phyloP scores from a whole-genome alignment of 2,329 filamentous ascomycete genomes.

The Cytospora chrysosperma region DNA sequence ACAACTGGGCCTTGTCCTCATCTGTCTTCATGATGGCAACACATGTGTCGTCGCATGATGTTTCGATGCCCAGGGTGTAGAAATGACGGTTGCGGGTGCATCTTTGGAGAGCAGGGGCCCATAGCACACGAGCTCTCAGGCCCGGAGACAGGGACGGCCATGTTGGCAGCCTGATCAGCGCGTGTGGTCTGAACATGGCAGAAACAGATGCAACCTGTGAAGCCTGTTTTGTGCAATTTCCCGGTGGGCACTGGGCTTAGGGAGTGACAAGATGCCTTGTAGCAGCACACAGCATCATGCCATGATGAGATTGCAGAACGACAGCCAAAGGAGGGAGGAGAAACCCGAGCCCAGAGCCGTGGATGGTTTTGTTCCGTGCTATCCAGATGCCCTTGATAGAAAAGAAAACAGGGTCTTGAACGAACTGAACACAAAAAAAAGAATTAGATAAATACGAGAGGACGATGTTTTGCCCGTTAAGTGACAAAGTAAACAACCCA shows the following conservation, averaged over 20 bases:
- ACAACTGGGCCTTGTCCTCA: slow-evolving; percentile 42
- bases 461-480: no score
- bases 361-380: background rate
- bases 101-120: background rate
- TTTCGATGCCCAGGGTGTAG: slow-evolving; percentile 70
- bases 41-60: slow-evolving; percentile 89
- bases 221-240: background rate
- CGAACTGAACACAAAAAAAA: background rate
- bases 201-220: background rate
- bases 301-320: background rate
- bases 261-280: background rate
- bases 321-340: background rate
- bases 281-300: background rate
- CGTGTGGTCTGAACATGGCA: slow-evolving; percentile 9
- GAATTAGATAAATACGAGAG: no score
- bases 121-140: background rate
- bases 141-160: background rate
- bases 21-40: slow-evolving; percentile 73
- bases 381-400: background rate
- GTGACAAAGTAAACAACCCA: no score
- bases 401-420: background rate
- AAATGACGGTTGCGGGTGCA: background rate
- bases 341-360: background rate
- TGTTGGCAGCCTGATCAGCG: background rate
- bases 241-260: background rate